Base-by-base conservation (phyloP, 345 rosid genomes). In the Murraya koenigii region DNA sequence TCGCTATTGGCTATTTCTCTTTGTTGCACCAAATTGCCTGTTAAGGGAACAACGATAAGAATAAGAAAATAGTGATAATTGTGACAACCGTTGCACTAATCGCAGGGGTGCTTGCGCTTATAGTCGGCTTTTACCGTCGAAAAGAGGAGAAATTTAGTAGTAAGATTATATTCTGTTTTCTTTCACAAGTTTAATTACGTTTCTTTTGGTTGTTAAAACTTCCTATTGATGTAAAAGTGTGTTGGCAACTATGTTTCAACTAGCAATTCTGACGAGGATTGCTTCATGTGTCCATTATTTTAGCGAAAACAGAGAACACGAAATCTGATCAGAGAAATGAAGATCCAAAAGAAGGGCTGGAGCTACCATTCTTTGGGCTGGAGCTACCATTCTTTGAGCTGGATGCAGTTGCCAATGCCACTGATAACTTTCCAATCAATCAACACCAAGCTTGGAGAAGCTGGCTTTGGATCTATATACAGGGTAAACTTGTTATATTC, bases 391-490 rank as follows among this genome's bases (percentile, higher is more conserved):
- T 80, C 23, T 80, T 75, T 44, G 66, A 77, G 70, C 74, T 82
- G 5, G 67, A 14, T 10, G 66, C 72, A 41, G 49, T 85, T 60
- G 61, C 77, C 7, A 52, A 35, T 33, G 85, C 85, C 44, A 82
- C 83, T 28, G 63, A 66, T 33, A 63, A 47, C 77, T 82, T 79
- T 61, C 73, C 75, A 4, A 3, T 22, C 5, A 23, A 69, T 22
- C 5, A 20, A 69, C 25, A 81, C 82, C 26, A 76, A 65, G 69
- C 75, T 85, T 7, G 85, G 85, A 15, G 47, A 80, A 71, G 88
- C 84, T n/a, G 86, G 86, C 55, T 85, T 77, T 78, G 84, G 88
- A 26, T 76, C 82, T 9, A 81, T 82, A 8, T 80, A 68, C 67
- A 58, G 68, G 80, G 79, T 82, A 82, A 66, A 13, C 49, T 36